Percentiles rank a stretch among this genome's conserved stretches.
Evolutionary conservation across 2,329 filamentous ascomycete species (phyloP).

Genomic region (Geosmithia morbida): DNA sequence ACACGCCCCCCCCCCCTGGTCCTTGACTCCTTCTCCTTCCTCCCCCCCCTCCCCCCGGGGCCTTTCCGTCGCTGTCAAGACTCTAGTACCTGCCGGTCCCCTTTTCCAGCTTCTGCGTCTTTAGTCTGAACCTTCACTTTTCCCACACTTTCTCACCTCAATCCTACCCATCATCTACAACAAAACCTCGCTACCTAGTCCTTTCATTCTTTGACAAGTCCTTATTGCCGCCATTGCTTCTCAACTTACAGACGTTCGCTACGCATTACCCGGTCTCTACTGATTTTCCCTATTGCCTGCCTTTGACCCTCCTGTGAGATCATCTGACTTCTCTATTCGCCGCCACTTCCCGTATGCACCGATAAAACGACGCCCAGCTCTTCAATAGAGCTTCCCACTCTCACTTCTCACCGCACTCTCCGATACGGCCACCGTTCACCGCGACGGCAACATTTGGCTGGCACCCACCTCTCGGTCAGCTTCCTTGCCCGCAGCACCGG

Average conservation of each 20-base stretch:
- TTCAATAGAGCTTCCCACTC: slow-evolving; percentile 16
- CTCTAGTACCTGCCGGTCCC: slow-evolving; percentile 8
- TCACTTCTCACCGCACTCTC: not conserved
- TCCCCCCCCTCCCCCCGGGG: not conserved
- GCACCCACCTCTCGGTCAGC: not conserved
- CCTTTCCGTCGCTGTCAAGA: not conserved
- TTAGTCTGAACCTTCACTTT: slow-evolving; percentile 21
- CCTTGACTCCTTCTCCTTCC: not conserved
- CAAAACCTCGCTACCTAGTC: not conserved
- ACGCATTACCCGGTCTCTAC: not conserved
- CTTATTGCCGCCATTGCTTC: not conserved
- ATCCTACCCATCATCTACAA: not conserved
- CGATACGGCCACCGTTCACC: not conserved
- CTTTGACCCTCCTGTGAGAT: no score
- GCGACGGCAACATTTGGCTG: no score
- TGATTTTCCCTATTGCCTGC: no score
- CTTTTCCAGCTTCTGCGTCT: slow-evolving; percentile 14
- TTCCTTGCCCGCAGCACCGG: not conserved
- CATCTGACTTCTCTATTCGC: no score
- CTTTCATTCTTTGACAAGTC: not conserved
- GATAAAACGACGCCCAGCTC: slow-evolving; percentile 15
- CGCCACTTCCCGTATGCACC: slow-evolving; percentile 17
- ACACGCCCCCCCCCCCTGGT: no score
- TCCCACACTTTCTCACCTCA: slow-evolving; percentile 15
- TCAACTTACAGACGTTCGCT: not conserved